Percentiles rank a stretch among this genome's conserved stretches.
These are phyloP conservation scores for Phytophthora cryptogea DNA, from an alignment of 352 stramenopile species.

Conservation along the genomic window DNA sequence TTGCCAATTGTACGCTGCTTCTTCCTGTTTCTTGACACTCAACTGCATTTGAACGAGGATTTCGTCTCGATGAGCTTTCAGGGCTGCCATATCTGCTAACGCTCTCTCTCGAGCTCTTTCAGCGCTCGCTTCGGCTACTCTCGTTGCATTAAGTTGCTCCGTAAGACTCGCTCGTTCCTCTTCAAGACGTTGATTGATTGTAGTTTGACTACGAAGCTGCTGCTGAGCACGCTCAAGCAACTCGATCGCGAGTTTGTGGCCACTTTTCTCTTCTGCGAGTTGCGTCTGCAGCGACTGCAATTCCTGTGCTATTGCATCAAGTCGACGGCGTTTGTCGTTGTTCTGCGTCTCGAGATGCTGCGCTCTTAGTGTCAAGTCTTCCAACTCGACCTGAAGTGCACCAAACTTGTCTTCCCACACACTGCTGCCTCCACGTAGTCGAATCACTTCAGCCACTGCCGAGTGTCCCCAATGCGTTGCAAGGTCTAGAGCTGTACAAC, in stretches of 20 bases:
- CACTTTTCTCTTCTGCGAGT: slow-evolving; percentile 57
- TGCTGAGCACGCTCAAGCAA: slow-evolving; percentile 16
- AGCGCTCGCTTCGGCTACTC: slow-evolving; percentile 38
- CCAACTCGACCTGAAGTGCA: slow-evolving; percentile 60
- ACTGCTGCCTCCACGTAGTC: slow-evolving; percentile 58
- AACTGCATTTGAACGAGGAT: slow-evolving; percentile 51
- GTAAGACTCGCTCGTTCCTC: slow-evolving; percentile 16
- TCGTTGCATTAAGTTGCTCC: slow-evolving; percentile 26
- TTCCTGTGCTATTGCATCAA: slow-evolving; percentile 28
- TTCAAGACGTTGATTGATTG: slow-evolving; percentile 15
- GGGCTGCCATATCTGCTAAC: slow-evolving; percentile 28
- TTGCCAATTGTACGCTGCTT: slow-evolving; percentile 53
- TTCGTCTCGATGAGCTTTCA: slow-evolving; percentile 55
- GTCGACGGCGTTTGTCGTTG: slow-evolving; percentile 28
- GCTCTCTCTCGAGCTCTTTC: slow-evolving; percentile 36
- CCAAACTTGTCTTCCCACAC: slow-evolving; percentile 82
- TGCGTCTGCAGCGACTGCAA: slow-evolving; percentile 39
- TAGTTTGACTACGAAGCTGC: slow-evolving; percentile 9
- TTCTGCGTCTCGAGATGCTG: slow-evolving; percentile 38
- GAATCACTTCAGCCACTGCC: slow-evolving; percentile 68
- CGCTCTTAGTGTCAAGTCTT: slow-evolving; percentile 43
- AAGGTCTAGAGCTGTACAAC: slow-evolving; percentile 71
- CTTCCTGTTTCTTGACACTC: slow-evolving; percentile 50
- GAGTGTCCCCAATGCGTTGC: slow-evolving; percentile 80
- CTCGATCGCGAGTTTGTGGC: slow-evolving; percentile 15